These are phyloP conservation scores for Vanilla planifolia DNA, from an alignment of 106 monocot genomes.

Conservation along the genomic window DNA sequence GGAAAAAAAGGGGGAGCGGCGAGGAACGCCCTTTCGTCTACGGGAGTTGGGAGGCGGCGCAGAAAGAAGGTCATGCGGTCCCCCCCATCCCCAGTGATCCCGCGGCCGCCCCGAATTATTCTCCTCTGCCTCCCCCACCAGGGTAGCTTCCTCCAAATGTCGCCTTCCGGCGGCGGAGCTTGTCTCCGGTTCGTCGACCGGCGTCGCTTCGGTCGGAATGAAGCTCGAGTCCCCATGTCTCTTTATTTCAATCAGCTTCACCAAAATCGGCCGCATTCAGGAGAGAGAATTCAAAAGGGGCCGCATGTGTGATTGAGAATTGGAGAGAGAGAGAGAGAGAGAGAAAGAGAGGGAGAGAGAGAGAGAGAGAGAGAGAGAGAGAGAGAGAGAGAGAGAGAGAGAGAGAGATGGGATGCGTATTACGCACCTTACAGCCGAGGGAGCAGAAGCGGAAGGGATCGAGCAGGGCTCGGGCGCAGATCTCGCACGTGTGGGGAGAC, in stretches of 20 bases:
- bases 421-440: constrained; percentile 58
- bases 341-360: no score
- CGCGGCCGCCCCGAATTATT: background rate
- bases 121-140: constrained; percentile 11
- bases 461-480: constrained; percentile 70
- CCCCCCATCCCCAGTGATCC: background rate
- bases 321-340: background rate
- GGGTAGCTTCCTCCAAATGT: background rate
- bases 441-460: constrained; percentile 78
- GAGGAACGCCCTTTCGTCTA: constrained; percentile 64
- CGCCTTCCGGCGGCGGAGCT: constrained; percentile 5
- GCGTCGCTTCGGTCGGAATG: constrained; percentile 12
- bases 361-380: background rate
- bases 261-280: background rate
- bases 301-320: no score
- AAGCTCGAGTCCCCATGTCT: constrained; percentile 45
- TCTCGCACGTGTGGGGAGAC: constrained; percentile 60
- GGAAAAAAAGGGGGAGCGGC: constrained; percentile 48
- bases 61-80: constrained; percentile 1
- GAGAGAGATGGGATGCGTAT: background rate
- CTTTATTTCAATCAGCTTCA: constrained; percentile 30
- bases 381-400: background rate
- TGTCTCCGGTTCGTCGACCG: background rate
- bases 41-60: constrained; percentile 21
- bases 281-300: no score